A percentile compares a stretch with the other conserved stretches of the same genome.
These are phyloP conservation scores for Gomphus sp. DNA, from an alignment of 1,284 basidiomycete genomes.

Conservation along the genomic window DNA sequence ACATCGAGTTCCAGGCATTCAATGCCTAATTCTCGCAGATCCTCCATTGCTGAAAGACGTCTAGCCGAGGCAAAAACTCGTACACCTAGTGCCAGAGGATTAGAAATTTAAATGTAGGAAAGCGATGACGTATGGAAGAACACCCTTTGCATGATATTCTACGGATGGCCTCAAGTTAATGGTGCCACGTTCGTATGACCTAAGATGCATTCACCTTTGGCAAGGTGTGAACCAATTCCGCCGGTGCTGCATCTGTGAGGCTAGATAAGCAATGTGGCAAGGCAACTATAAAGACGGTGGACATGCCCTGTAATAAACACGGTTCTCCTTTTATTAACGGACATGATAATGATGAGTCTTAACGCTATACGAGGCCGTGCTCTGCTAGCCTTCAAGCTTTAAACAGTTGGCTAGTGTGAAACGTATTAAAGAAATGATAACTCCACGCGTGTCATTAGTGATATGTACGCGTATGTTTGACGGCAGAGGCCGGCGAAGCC, in stretches of 20 bases:
- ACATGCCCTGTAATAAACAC: no score
- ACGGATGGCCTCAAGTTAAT: neutral
- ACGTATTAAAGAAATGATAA: no score
- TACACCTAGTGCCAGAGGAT: neutral
- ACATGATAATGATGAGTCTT: no score
- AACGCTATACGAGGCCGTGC: no score
- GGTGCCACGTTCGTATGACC: neutral
- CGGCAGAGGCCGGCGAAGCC: no score
- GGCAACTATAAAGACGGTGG: no score
- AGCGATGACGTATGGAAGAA: neutral
- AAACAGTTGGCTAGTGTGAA: no score
- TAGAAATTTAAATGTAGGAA: no score
- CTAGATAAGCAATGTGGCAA: neutral
- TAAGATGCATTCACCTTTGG: neutral
- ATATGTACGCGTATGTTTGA: no score
- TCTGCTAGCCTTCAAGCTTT: no score
- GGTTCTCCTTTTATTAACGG: no score
- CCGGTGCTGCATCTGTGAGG: conserved; percentile 9
- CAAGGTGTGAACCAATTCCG: conserved; percentile 8
- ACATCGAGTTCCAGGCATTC: conserved; percentile 10
- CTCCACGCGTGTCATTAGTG: no score
- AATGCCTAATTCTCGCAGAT: conserved; percentile 1
- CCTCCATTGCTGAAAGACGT: conserved; percentile 4
- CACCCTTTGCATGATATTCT: conserved; percentile 9
- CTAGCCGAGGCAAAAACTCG: conserved; percentile 10